Evolutionary conservation across 768 basidiomycete genomes (phyloP).

Genomic region (Boletus rex-veris): DNA sequence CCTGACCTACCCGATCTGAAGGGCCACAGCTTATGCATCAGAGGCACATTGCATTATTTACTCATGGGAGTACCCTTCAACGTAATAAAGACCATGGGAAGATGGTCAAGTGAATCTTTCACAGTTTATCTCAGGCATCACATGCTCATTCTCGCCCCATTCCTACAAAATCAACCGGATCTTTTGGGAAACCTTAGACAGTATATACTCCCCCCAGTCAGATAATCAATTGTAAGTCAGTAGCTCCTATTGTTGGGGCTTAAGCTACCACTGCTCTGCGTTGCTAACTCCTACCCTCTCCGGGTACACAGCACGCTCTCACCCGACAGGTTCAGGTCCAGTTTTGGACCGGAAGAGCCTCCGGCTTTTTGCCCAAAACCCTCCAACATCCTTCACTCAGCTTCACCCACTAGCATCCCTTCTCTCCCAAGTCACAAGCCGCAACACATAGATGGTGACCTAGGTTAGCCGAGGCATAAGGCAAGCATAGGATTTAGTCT

Average conservation of each 20-base stretch:
- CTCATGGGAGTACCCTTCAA: not conserved
- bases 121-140: not conserved
- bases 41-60: not conserved
- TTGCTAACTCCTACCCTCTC: not conserved
- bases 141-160: not conserved
- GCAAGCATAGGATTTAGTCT: too few species aligned
- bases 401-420: too few species aligned
- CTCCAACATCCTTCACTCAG: too few species aligned
- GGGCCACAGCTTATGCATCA: not conserved
- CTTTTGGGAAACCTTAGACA: not conserved
- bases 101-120: not conserved
- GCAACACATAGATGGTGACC: too few species aligned
- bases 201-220: not conserved
- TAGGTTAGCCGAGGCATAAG: too few species aligned
- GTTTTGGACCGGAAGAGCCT: constrained; percentile 1
- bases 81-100: not conserved
- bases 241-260: not conserved
- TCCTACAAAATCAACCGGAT: not conserved
- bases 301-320: not conserved
- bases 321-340: not conserved
- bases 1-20: not conserved
- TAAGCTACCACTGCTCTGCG: not conserved
- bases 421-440: too few species aligned
- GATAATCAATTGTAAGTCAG: not conserved
- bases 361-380: not conserved